Evolutionary conservation across 306 rosid species (phyloP).

Genomic region (Casuarina glauca): DNA sequence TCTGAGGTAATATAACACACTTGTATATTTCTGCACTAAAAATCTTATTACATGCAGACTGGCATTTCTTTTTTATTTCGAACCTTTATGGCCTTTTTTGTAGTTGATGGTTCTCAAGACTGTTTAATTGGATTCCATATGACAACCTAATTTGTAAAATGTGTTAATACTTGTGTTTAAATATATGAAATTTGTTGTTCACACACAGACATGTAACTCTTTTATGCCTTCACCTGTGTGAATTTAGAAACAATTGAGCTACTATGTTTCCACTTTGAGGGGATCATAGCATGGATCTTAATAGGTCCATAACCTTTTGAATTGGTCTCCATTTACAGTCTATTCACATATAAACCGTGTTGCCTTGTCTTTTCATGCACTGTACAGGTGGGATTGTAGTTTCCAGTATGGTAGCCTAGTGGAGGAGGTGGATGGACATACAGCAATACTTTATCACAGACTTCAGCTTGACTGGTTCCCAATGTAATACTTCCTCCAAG

Average conservation of each 20-base stretch:
- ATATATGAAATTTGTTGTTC: neutral
- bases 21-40: neutral
- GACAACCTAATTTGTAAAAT: neutral
- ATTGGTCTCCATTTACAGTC: neutral
- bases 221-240: neutral
- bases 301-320: neutral
- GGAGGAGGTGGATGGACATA: slow-evolving; percentile 99
- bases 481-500: slow-evolving; percentile 47
- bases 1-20: neutral
- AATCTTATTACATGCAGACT: neutral
- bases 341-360: slow-evolving; percentile 1
- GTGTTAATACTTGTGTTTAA: neutral
- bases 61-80: neutral
- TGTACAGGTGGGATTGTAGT: slow-evolving; percentile 96
- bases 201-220: neutral
- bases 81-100: neutral
- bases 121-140: neutral
- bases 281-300: neutral
- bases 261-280: neutral
- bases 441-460: slow-evolving; percentile 92
- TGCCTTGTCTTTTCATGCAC: slow-evolving; percentile 21
- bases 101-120: neutral
- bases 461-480: slow-evolving; percentile 99
- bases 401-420: slow-evolving; percentile 90
- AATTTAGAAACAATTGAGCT: neutral